A percentile compares a stretch with the other conserved stretches of the same genome.
phyloP scores from a whole-genome alignment of 2,329 filamentous ascomycete genomes.

The Kalmusia sp. region DNA sequence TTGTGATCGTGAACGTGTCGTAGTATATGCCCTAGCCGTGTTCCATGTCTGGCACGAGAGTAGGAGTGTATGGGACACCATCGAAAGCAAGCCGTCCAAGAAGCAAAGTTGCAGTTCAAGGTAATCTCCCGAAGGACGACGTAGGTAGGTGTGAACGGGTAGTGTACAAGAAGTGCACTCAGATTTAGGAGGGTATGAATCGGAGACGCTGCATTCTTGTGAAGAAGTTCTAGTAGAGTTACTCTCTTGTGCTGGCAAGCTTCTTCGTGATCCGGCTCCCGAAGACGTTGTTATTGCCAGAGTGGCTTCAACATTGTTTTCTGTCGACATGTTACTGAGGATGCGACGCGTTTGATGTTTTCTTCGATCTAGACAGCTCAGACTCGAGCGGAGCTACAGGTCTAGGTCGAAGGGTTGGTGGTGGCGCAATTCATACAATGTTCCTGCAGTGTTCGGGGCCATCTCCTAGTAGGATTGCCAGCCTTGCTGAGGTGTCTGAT shows the following conservation, averaged over 20 bases:
- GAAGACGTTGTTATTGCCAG: neutral
- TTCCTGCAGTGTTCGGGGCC: too few relatives aligned
- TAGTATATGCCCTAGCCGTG: neutral
- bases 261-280: too few relatives aligned
- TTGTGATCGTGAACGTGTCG: slow-evolving; percentile 2
- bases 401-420: too few relatives aligned
- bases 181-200: too few relatives aligned
- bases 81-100: slow-evolving; percentile 9
- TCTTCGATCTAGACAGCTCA: neutral
- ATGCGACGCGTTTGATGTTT: neutral
- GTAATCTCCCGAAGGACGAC: slow-evolving; percentile 10
- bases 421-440: too few relatives aligned
- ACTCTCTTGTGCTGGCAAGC: too few relatives aligned
- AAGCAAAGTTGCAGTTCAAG: slow-evolving; percentile 10
- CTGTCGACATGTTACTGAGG: neutral
- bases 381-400: too few relatives aligned
- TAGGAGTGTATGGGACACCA: slow-evolving; percentile 1
- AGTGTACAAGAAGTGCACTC: slow-evolving; percentile 41
- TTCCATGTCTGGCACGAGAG: neutral
- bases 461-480: slow-evolving; percentile 43
- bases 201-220: too few relatives aligned
- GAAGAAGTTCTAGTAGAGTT: too few relatives aligned
- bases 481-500: slow-evolving; percentile 51
- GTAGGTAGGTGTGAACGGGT: slow-evolving; percentile 22
- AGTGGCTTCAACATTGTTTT: neutral